Percentiles rank a stretch among this genome's conserved stretches.
These are phyloP conservation scores for Penstemon davidsonii DNA, from an alignment of 257 asterid species.

Conservation along the genomic window DNA sequence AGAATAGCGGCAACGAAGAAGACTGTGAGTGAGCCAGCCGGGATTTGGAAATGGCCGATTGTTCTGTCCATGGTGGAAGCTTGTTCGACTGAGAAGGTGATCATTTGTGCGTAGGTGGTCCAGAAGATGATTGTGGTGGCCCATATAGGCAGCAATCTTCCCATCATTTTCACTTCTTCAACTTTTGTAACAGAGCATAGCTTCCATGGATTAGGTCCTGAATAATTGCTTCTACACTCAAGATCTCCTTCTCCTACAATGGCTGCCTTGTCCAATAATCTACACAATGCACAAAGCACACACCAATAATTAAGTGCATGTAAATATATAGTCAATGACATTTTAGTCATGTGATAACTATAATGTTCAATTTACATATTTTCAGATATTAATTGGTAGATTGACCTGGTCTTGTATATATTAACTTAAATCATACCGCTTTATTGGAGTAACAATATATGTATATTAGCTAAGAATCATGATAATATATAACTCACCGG, in stretches of 20 bases:
- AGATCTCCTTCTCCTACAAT: constrained; percentile 67
- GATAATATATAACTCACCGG: constrained; percentile 34
- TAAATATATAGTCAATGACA: too few relatives aligned
- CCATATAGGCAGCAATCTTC: constrained; percentile 76
- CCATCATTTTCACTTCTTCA: constrained; percentile 95
- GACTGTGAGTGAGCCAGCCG: constrained; percentile 90
- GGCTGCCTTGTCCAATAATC: constrained; percentile 88
- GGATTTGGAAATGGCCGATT: constrained; percentile 63
- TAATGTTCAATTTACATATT: too few relatives aligned
- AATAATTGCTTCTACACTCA: constrained; percentile 7
- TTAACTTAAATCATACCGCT: too few relatives aligned
- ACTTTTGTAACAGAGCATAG: constrained; percentile 77
- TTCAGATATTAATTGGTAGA: too few relatives aligned
- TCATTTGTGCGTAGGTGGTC: constrained; percentile 96
- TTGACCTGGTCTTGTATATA: too few relatives aligned
- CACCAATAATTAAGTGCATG: too few relatives aligned
- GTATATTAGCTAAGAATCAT: too few relatives aligned
- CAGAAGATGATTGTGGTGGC: constrained; percentile 92
- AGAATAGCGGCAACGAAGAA: constrained; percentile 83
- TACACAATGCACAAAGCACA: not conserved
- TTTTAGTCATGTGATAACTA: too few relatives aligned
- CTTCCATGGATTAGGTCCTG: constrained; percentile 81
- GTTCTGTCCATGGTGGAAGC: constrained; percentile 81
- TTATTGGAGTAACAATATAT: too few relatives aligned
- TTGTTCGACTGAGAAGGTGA: constrained; percentile 87